These are phyloP conservation scores for Nakaseomyces glabratus DNA, from an alignment of 1,139 yeast genomes.

Conservation along the genomic window DNA sequence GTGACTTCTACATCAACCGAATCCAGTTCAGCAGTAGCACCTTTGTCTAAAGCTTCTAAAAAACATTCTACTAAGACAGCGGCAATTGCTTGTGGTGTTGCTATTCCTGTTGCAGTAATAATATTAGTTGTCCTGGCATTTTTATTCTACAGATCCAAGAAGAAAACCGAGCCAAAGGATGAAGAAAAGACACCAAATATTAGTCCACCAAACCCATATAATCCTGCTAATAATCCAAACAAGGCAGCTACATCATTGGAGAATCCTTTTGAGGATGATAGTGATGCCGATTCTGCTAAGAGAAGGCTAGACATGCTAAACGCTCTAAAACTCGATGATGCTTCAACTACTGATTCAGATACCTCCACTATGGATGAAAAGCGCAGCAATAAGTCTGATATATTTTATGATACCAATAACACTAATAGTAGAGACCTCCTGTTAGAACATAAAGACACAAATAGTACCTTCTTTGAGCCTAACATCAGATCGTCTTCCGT, in stretches of 20 bases:
- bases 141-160: slow-evolving; percentile 50
- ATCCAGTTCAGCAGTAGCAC: slow-evolving; percentile 17
- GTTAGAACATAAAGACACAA: slow-evolving; percentile 15
- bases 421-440: slow-evolving; percentile 29
- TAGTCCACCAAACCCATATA: slow-evolving; percentile 29
- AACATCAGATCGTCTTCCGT: slow-evolving; percentile 25
- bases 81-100: slow-evolving; percentile 87
- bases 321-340: slow-evolving; percentile 44
- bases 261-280: slow-evolving; percentile 32
- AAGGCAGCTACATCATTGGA: slow-evolving; percentile 18
- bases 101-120: slow-evolving; percentile 54
- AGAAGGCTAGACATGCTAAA: slow-evolving; percentile 43
- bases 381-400: slow-evolving; percentile 19
- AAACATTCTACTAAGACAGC: slow-evolving; percentile 34
- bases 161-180: slow-evolving; percentile 34
- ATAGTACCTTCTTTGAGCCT: slow-evolving; percentile 20
- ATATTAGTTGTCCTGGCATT: slow-evolving; percentile 42
- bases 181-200: slow-evolving; percentile 30
- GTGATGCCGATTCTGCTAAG: slow-evolving; percentile 33
- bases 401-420: slow-evolving; percentile 26
- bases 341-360: slow-evolving; percentile 30
- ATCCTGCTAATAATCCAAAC: slow-evolving; percentile 38
- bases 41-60: slow-evolving; percentile 1
- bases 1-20: slow-evolving; percentile 19
- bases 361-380: slow-evolving; percentile 31